Evolutionary conservation across 2,329 filamentous ascomycete species (phyloP).

Genomic region (Penicillium sp.): DNA sequence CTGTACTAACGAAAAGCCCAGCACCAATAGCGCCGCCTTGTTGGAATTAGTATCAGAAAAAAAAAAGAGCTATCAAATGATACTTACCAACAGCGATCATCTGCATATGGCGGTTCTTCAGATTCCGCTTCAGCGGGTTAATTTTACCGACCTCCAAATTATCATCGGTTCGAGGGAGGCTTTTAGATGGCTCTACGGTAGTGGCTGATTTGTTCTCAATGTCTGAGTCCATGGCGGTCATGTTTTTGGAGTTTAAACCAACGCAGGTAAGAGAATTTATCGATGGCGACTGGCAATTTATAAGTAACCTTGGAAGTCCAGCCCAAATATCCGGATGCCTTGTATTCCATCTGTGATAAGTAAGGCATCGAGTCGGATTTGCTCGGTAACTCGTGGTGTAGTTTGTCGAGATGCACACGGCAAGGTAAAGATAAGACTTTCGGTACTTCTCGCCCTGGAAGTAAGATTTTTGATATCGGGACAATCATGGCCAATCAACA

Average conservation of each 20-base stretch:
- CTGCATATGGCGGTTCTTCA: conserved; percentile 38
- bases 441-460: neutral
- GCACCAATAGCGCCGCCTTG: conserved; percentile 39
- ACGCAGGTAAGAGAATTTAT: neutral
- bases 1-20: conserved; percentile 44
- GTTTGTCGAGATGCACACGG: neutral
- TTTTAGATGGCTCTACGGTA: conserved; percentile 7
- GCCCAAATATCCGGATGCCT: neutral
- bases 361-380: neutral
- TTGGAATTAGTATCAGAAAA: neutral
- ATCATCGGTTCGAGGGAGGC: neutral
- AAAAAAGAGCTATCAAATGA: neutral
- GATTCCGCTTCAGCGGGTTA: conserved; percentile 27
- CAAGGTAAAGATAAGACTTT: conserved; percentile 4
- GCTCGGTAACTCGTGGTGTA: neutral
- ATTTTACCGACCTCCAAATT: conserved; percentile 12
- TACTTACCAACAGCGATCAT: conserved; percentile 41
- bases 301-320: neutral
- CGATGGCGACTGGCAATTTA: neutral
- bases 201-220: conserved; percentile 16
- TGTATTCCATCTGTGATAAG: neutral
- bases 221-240: conserved; percentile 13
- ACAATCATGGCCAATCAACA: neutral
- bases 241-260: neutral
- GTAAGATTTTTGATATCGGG: neutral